A percentile compares a stretch with the other conserved stretches of the same genome.
These are phyloP conservation scores for Lithohypha guttulata DNA, from an alignment of 2,329 filamentous ascomycete genomes.

Conservation along the genomic window DNA sequence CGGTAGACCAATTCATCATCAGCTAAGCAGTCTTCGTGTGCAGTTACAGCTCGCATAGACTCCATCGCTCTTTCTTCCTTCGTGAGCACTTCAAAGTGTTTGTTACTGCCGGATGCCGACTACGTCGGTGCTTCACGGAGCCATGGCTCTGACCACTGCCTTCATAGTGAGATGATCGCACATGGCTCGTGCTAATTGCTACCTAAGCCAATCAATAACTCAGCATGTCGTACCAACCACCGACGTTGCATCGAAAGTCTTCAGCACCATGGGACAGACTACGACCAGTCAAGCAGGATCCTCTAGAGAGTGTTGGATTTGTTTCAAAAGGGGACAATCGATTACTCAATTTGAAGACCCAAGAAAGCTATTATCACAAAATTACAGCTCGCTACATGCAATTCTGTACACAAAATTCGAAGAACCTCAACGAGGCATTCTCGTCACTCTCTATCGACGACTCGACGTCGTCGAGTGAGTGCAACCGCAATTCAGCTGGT, in stretches of 20 bases:
- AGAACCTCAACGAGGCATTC: slow-evolving; percentile 66
- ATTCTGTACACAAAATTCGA: slow-evolving; percentile 68
- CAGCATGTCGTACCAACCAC: slow-evolving; percentile 18
- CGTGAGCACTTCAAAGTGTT: no score
- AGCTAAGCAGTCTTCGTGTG: no score
- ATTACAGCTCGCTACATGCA: slow-evolving; percentile 83
- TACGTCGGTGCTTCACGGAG: no score
- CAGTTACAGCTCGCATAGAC: no score
- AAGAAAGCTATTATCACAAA: slow-evolving; percentile 76
- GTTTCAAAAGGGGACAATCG: slow-evolving; percentile 85
- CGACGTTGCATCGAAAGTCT: slow-evolving; percentile 16
- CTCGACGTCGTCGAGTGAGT: slow-evolving; percentile 29
- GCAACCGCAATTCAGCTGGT: slow-evolving; percentile 14
- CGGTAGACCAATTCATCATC: no score
- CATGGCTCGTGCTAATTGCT: no score
- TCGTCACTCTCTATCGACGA: slow-evolving; percentile 46
- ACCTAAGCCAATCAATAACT: no score
- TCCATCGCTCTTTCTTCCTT: no score
- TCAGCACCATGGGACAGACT: slow-evolving; percentile 50
- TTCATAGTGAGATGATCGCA: no score
- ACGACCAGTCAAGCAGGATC: slow-evolving; percentile 63
- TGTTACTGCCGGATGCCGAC: no score
- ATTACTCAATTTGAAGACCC: slow-evolving; percentile 61
- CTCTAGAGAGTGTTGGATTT: slow-evolving; percentile 69
- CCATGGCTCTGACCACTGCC: no score